Evolutionary conservation across 352 stramenopile genomes (phyloP).

Genomic region (Phytophthora vignae): DNA sequence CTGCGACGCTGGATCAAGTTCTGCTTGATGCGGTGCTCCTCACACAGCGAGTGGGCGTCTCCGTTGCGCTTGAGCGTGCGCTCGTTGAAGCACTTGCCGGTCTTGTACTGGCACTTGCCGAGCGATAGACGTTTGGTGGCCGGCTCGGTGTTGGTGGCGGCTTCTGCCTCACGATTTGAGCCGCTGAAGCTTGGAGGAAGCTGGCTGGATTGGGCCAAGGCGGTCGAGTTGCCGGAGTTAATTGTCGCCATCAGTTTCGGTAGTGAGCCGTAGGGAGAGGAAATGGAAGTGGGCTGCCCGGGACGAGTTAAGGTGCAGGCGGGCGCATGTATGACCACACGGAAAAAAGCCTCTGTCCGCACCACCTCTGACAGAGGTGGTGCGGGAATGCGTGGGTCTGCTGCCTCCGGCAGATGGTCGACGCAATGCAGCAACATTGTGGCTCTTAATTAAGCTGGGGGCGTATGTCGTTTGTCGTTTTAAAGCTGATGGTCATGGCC

Average conservation of each 20-base stretch:
- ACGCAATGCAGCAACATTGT: no score
- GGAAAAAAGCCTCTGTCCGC: no score
- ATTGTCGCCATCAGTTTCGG: conserved; percentile 41
- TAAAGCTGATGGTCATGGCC: no score
- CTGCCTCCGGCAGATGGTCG: no score
- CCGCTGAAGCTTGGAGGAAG: conserved; percentile 11
- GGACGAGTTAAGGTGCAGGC: no score
- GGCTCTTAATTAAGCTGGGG: no score
- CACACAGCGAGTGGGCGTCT: conserved; percentile 81
- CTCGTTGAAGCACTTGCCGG: conserved; percentile 90
- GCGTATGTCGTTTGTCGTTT: no score
- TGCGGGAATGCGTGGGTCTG: no score
- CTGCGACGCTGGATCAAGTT: conserved; percentile 86
- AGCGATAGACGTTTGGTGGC: conserved; percentile 50
- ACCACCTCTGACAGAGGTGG: no score
- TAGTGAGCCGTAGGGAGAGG: conserved; percentile 33
- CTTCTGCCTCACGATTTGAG: conserved; percentile 30
- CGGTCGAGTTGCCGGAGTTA: conserved; percentile 21
- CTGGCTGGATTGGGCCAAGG: conserved; percentile 11
- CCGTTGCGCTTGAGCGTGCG: conserved; percentile 87
- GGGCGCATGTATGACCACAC: no score
- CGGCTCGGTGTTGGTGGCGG: conserved; percentile 13
- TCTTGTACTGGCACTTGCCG: conserved; percentile 91
- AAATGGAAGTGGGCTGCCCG: conserved; percentile 25
- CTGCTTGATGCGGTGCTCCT: conserved; percentile 88